Conservation (phyloP, 2,329 filamentous ascomycete genomes). For the Epichloe glyceriae region DNA sequence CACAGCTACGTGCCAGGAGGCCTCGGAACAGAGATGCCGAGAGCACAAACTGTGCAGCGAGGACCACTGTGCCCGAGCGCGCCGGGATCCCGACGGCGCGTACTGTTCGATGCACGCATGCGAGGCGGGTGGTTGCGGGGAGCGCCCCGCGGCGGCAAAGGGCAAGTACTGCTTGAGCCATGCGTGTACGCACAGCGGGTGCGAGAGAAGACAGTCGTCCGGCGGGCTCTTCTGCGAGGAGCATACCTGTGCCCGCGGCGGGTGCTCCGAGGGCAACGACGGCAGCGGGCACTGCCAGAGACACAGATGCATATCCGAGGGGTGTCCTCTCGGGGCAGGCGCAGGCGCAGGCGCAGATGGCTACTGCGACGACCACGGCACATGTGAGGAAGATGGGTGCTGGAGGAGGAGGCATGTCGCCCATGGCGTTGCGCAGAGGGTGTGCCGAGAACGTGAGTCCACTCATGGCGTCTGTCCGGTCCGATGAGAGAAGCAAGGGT, state of each 20-base stretch:
- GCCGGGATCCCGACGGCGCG: background rate
- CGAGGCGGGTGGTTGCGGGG: background rate
- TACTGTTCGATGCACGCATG: background rate
- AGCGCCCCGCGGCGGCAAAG: no score
- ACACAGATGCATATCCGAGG: background rate
- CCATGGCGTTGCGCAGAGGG: background rate
- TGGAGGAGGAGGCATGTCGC: background rate
- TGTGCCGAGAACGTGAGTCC: background rate
- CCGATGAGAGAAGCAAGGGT: no score
- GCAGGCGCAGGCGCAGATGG: background rate
- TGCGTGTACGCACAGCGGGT: no score
- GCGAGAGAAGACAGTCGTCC: no score
- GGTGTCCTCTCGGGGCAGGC: background rate
- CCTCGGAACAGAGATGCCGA: background rate
- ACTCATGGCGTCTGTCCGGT: background rate
- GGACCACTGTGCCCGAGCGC: background rate
- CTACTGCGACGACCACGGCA: background rate
- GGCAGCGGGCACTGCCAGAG: background rate
- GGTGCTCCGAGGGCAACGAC: no score
- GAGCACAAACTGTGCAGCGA: background rate
- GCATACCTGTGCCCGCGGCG: no score
- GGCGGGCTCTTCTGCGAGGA: no score
- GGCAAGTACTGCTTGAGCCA: no score
- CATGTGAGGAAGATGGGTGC: background rate
- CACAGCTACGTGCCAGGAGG: background rate